Base-by-base conservation (phyloP, 768 basidiomycete genomes). In the Auricularia sp. region DNA sequence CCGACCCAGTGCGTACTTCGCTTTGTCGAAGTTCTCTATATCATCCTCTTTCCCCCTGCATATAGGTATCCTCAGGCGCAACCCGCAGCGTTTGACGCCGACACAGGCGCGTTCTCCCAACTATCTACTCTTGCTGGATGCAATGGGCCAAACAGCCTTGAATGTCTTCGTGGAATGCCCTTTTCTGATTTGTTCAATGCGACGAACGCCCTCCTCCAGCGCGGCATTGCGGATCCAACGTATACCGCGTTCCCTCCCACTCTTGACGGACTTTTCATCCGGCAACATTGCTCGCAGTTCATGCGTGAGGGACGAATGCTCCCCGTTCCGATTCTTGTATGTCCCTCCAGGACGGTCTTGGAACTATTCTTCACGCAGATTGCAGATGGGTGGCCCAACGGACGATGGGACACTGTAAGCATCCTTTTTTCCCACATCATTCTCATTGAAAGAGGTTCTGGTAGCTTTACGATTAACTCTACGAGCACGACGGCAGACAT, bases 341-440 rank as follows among this genome's bases (percentile, higher is more conserved):
- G 47, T 51, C 18, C 11, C 6, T 12, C 47, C 18, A 18, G 6
- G 8, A 18, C 18, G 18, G 47, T 51, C 11, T 21, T 18, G 18
- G 47, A 18, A 51, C 14, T 16, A 51, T 18, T 18, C 5, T 51
- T 16, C 47, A 6, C 18, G 21, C 47, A 21, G 18, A 18, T 10
- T 44, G 18, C 18, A 44, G 47, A 18, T 16, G 14, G 18, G 47
- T 6, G 47, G 18, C 11, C 21, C 14, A 51, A 16, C 47, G 81
- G 16, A 77, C 77, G 7, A 75, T 72, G 47, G 47, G 6, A 51
- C 47, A 51, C 47, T 51, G 47, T 51, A 21, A 18, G 47, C 47
- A 21, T 10, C 47, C 5, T 5, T 51, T 8, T 12, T 66, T 69
- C 77, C 3, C 80, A 83, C 67, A 80, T 81, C 74, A 79, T 81